Percentiles rank a stretch among this genome's conserved stretches.
phyloP scores from a whole-genome alignment of 805 yeast genomes.

The Myxozyma lipomycoides region DNA sequence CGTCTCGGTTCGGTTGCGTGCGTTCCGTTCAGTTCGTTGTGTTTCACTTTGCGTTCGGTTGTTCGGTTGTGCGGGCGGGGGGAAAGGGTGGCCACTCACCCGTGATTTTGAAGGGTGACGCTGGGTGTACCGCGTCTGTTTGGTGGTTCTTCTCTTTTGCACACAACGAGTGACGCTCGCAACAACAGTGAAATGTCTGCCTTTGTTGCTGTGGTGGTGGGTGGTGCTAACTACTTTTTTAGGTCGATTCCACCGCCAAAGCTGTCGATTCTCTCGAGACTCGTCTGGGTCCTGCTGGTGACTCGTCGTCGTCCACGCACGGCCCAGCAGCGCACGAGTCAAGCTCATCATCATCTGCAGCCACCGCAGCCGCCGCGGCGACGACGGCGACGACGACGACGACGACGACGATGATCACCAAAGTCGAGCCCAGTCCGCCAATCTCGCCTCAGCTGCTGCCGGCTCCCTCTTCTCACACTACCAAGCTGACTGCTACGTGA shows the following conservation, averaged over 20 bases:
- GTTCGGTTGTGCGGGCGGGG: neutral
- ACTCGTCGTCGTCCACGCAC: neutral
- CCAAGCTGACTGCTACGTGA: neutral
- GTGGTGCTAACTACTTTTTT: no score
- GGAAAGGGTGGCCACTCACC: neutral
- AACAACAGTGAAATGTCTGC: slow-evolving; percentile 2
- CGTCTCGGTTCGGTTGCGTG: slow-evolving; percentile 5
- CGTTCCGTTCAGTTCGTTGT: slow-evolving; percentile 5
- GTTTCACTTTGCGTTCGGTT: slow-evolving; percentile 2
- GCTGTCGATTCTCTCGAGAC: slow-evolving; percentile 11
- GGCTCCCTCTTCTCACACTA: neutral
- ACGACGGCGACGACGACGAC: no score
- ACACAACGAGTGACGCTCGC: neutral
- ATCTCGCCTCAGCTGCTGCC: slow-evolving; percentile 21
- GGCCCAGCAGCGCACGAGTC: neutral
- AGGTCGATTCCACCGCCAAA: slow-evolving; percentile 3
- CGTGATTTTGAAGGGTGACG: neutral
- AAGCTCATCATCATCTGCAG: neutral
- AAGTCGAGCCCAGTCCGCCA: slow-evolving; percentile 25
- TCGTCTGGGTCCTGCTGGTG: slow-evolving; percentile 1
- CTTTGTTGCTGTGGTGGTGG: neutral
- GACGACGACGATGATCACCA: no score
- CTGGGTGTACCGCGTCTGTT: neutral
- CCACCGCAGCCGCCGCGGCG: slow-evolving; percentile 1
- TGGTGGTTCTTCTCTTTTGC: neutral